Conservation (phyloP, 192 early-diverging fungal species). For the Diversispora epigaea region DNA sequence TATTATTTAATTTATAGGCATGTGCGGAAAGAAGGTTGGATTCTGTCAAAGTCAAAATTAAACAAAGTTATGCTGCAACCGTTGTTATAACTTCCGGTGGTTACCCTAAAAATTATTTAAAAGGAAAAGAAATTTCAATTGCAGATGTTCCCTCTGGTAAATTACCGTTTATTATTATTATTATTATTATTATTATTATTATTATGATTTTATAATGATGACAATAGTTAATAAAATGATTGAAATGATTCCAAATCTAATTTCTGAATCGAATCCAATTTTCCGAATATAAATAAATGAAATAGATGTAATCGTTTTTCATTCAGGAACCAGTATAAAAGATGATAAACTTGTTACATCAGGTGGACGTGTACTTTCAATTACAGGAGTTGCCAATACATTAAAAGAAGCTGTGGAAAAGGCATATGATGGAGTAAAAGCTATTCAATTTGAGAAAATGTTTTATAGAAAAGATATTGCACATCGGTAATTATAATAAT, state of each 20-base stretch:
- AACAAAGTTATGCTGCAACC: slow-evolving; percentile 78
- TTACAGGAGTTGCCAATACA: slow-evolving; percentile 76
- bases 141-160: slow-evolving; percentile 41
- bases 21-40: slow-evolving; percentile 89
- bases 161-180: slow-evolving; percentile 7
- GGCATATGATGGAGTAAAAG: slow-evolving; percentile 68
- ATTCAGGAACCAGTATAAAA: slow-evolving; percentile 79
- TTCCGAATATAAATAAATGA: no score
- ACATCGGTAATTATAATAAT: slow-evolving; percentile 56
- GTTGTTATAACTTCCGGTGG: slow-evolving; percentile 91
- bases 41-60: slow-evolving; percentile 74
- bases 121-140: slow-evolving; percentile 76
- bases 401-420: slow-evolving; percentile 76
- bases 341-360: slow-evolving; percentile 71
- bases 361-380: slow-evolving; percentile 94
- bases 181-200: neutral
- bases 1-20: slow-evolving; percentile 47
- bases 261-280: no score
- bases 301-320: slow-evolving; percentile 73
- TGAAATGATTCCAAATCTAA: no score
- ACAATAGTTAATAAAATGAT: neutral
- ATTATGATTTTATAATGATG: neutral
- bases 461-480: slow-evolving; percentile 95
- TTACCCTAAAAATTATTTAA: slow-evolving; percentile 87
- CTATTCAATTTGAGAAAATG: slow-evolving; percentile 82